Percentiles rank a stretch among this genome's conserved stretches.
Evolutionary conservation across 352 stramenopile species (phyloP).

Genomic region (Phytophthora pseudosyringae): DNA sequence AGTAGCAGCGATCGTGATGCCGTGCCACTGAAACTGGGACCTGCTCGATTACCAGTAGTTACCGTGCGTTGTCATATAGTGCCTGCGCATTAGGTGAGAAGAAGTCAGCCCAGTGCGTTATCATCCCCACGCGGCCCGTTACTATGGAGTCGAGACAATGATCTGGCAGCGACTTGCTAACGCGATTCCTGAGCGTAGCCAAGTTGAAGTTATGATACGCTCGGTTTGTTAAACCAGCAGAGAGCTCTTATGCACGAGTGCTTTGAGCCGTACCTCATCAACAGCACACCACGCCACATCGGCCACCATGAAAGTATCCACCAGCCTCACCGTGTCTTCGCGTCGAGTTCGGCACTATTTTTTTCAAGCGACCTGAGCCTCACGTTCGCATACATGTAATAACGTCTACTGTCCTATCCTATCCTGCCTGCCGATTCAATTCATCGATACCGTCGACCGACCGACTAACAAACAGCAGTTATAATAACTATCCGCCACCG

Average conservation of each 20-base stretch:
- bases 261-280: not conserved
- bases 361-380: not conserved
- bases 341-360: not conserved
- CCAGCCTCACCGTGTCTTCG: too few species aligned
- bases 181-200: not conserved
- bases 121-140: too few species aligned
- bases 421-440: too few species aligned
- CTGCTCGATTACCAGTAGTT: too few species aligned
- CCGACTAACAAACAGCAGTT: not conserved
- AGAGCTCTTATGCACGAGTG: not conserved
- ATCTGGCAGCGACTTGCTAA: not conserved
- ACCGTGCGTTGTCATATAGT: too few species aligned
- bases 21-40: too few species aligned
- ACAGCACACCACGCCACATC: not conserved
- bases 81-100: too few species aligned
- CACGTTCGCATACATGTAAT: conserved; percentile 1
- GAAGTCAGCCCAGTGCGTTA: too few species aligned
- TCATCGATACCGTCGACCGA: not conserved
- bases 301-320: not conserved
- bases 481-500: too few species aligned
- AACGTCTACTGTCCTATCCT: not conserved
- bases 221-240: not conserved
- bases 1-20: too few species aligned
- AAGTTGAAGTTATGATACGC: not conserved
- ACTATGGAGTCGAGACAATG: too few species aligned